phyloP scores from a whole-genome alignment of 495 filamentous ascomycete species.

The Hypomontagnella monticulosa region DNA sequence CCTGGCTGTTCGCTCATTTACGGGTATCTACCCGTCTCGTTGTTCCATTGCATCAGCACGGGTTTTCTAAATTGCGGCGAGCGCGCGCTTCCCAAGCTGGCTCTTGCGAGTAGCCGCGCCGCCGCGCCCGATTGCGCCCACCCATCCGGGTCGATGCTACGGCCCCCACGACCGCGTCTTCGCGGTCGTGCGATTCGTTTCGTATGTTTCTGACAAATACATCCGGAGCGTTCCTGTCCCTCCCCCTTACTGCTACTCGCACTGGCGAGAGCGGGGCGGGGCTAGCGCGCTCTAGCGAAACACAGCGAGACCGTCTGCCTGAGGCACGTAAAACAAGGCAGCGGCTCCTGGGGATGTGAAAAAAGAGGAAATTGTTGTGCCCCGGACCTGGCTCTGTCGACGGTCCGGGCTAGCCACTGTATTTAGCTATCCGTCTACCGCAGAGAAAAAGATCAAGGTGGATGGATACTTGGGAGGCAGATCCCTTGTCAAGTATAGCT shows the following conservation, averaged over 20 bases:
- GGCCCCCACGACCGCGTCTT: constrained; percentile 42
- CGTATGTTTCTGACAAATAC: constrained; percentile 45
- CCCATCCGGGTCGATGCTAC: constrained; percentile 50
- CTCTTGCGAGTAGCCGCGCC: constrained; percentile 31
- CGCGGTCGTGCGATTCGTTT: constrained; percentile 46
- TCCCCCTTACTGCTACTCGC: constrained; percentile 19
- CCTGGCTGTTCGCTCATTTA: constrained; percentile 49
- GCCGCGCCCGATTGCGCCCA: constrained; percentile 39
- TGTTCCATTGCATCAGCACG: constrained; percentile 48
- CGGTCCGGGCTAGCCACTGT: constrained; percentile 41
- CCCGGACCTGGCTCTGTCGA: constrained; percentile 20
- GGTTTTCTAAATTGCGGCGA: constrained; percentile 30
- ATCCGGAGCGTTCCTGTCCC: constrained; percentile 22
- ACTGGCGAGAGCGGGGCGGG: constrained; percentile 15
- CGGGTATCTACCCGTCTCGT: constrained; percentile 39
- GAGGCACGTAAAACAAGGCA: constrained; percentile 19
- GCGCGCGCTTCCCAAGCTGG: constrained; percentile 39
- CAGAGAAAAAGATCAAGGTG: constrained; percentile 16
- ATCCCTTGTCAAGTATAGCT: constrained; percentile 34
- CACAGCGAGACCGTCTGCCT: constrained; percentile 37
- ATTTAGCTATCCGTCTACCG: constrained; percentile 23
- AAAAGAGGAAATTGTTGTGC: constrained; percentile 20
- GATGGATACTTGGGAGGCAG: constrained; percentile 26
- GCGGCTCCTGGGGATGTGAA: constrained; percentile 44
- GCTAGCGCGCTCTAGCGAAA: constrained; percentile 35